These are phyloP conservation scores for Backusella westeae DNA, from an alignment of 192 early-diverging fungal species.

Conservation along the genomic window DNA sequence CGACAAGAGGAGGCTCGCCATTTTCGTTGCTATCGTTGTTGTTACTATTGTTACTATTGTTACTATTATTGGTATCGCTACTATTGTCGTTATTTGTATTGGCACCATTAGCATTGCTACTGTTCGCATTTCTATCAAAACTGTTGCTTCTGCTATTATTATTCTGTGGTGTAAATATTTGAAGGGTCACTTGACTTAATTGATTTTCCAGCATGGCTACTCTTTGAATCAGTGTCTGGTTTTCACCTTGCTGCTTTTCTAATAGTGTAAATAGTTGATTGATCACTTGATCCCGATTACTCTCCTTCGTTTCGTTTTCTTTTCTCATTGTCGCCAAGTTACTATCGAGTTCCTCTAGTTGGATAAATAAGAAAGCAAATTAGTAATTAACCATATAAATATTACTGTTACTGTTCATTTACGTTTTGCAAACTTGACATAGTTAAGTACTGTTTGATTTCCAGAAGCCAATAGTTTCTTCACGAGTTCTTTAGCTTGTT, in stretches of 20 bases:
- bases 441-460: background rate
- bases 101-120: background rate
- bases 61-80: background rate
- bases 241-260: background rate
- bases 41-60: background rate
- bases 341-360: background rate
- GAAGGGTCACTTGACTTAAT: background rate
- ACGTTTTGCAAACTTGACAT: background rate
- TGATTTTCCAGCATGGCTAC: background rate
- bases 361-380: background rate
- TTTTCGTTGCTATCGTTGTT: too few relatives aligned
- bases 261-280: background rate
- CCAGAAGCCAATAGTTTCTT: background rate
- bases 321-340: background rate
- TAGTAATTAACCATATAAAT: background rate
- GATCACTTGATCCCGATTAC: background rate
- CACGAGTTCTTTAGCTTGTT: conserved; percentile 47
- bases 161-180: background rate
- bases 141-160: background rate
- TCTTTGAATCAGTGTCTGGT: background rate
- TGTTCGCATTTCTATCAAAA: too few relatives aligned
- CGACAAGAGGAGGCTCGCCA: too few relatives aligned
- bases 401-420: background rate
- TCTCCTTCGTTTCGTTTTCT: background rate
- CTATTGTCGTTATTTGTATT: background rate